Evolutionary conservation across 805 yeast genomes (phyloP), one percentile per base, ranked within the genome.

Genomic region (Saturnispora quitensis): DNA sequence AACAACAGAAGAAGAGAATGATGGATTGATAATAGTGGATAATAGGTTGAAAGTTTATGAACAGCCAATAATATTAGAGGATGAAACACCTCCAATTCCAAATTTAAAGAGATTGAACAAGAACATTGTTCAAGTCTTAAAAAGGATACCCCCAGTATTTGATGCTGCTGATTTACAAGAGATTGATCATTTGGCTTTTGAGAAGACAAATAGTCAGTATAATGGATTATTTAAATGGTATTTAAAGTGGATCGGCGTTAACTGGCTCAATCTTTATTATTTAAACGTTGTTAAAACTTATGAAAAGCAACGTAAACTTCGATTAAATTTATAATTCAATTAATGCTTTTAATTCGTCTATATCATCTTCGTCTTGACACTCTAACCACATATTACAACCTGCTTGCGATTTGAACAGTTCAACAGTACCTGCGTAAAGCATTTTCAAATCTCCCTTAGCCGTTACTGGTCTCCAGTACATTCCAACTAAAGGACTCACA

Each of bases 361-460:
- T 76, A 50, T 86, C 91, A 40, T 85, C 90, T 52, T 78, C 83
- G 46, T 85, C 89, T 18, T 73, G 78, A 25, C 81, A 61, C 59
- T 84, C 84, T 40, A 84, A 71, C 35, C 84, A 71, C 60, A 81
- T 75, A 62, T 50, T 66, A n/a, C 87, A 89, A 17, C 89, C 88
- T n/a, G 90, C 84, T 58, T 84, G 82, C 47, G 78, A 81, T 65
- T 91, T 76, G 52, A 90, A 75, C 56, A 84, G 68, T 64, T 90
- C 97, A 22, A 87, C 78, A 2, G 96, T 95, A 4, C 93, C 95
- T 0, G 97, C 97, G 60, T 89, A 89, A 47, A 87, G 68, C 97
- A 89, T 90, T 65, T 84, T 82, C 61, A 77, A 73, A 51, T 85
- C 86, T 63, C 84, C 91, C 17, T 86, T 84, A n/a, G 88, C 75